phyloP scores from a whole-genome alignment of 225 moss, liverwort and hornwort genomes.

The Sphagnum tenellum region DNA sequence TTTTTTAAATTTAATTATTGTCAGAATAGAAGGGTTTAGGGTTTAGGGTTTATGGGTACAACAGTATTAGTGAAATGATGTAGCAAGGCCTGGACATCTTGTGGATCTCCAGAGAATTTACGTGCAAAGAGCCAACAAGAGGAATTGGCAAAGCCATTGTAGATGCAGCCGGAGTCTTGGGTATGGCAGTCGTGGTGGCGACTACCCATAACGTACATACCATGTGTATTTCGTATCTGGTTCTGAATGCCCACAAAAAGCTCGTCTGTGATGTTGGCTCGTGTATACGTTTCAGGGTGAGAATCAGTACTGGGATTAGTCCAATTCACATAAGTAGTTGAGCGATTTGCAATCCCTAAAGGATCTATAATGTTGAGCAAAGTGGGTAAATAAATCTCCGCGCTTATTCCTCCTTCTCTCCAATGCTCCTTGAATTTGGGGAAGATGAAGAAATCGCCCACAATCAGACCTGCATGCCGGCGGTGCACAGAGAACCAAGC shows the following conservation, averaged over 20 bases:
- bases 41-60: no score
- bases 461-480: conserved; percentile 36
- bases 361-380: conserved; percentile 8
- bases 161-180: neutral
- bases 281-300: neutral
- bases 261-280: neutral
- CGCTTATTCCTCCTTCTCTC: conserved; percentile 1
- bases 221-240: neutral
- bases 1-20: no score
- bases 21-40: no score
- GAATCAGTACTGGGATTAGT: no score
- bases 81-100: conserved; percentile 1
- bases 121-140: conserved; percentile 8
- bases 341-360: conserved; percentile 16
- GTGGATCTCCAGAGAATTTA: neutral
- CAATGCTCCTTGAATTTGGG: conserved; percentile 24
- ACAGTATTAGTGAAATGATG: no score
- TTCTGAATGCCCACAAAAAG: neutral
- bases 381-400: conserved; percentile 48
- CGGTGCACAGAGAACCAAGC: conserved; percentile 44
- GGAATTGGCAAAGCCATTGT: conserved; percentile 1
- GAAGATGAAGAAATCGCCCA: conserved; percentile 29
- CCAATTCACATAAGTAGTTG: conserved; percentile 49
- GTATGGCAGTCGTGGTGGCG: neutral
- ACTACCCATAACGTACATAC: neutral